Conservation (phyloP, 345 rosid genomes). For the Citrus reticulata region DNA sequence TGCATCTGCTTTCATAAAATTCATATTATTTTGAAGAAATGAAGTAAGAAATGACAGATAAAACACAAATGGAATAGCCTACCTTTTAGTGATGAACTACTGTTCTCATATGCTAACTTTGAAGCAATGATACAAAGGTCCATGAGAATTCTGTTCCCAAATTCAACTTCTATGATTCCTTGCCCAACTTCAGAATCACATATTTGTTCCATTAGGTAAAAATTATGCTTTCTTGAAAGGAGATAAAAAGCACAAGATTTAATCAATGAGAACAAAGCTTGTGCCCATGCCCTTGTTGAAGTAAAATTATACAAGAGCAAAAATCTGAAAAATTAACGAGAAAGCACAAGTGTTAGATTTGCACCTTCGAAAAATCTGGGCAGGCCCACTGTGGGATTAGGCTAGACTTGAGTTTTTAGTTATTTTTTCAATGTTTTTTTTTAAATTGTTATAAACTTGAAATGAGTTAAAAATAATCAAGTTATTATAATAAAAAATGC, state of each 20-base stretch:
- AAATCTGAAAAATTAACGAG: too few species aligned
- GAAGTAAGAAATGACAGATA: background rate
- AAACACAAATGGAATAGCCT: slow-evolving; percentile 22
- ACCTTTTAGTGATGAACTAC: slow-evolving; percentile 68
- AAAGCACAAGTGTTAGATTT: too few species aligned
- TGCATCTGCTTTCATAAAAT: slow-evolving; percentile 55
- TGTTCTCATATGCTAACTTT: slow-evolving; percentile 77
- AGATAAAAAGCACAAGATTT: too few species aligned
- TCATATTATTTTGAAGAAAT: background rate
- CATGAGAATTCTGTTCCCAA: slow-evolving; percentile 45
- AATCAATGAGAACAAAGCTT: too few species aligned
- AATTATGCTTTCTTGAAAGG: too few species aligned
- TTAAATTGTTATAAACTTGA: accelerated
- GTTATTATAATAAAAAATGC: too few species aligned
- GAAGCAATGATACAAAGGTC: slow-evolving; percentile 83
- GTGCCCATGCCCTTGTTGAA: too few species aligned
- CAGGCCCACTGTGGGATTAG: accelerated
- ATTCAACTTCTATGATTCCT: slow-evolving; percentile 12
- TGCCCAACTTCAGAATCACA: slow-evolving; percentile 24
- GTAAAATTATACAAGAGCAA: too few species aligned
- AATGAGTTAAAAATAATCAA: too few species aligned
- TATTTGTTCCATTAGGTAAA: slow-evolving; percentile 27
- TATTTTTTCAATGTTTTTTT: too few species aligned
- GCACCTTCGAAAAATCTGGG: too few species aligned
- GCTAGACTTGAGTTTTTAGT: too few species aligned